Base-by-base conservation (phyloP, 2,329 filamentous ascomycete genomes). In the Exophiala spinifera region DNA sequence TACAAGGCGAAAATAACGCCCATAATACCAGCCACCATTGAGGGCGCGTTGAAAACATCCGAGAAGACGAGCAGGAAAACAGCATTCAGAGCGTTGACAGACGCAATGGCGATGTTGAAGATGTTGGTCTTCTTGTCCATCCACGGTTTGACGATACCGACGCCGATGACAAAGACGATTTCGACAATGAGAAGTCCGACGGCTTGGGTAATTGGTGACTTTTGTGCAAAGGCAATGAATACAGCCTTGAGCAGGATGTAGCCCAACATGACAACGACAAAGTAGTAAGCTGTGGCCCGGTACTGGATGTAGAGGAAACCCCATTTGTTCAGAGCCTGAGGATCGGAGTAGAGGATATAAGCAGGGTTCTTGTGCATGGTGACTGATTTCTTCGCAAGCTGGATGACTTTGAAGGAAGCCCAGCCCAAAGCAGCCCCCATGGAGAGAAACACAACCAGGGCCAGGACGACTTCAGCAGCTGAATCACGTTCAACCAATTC, bases 41-140 rank as follows among this genome's bases (percentile, higher is more conserved):
- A 79, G 14, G 91, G 91, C 63, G 91, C 86, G 61, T 87, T 85
- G 73, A 96, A 96, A 45, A 96, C 83, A 57, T 87, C 81, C 20
- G 89, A 89, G 76, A 96, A 96, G 65, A 96, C 83, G 52, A 97
- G 78, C 31, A 96, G 76, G 77, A 95, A 95, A 70, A 96, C 85
- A 52, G 87, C 82, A 73, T 94, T 95, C 66, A 96, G 71, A 71
- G 96, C 95, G 78, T 96, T 96, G 72, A 96, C 79, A 43, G 84
- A 87, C 59, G 85, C 87, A 65, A 96, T 96, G 57, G 90, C 83
- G 66, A 97, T 96, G 75, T 96, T 96, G 80, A 96, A 95, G 45
- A 86, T 86, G 72, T 96, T 97, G 58, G 90, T 96, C 76, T 91
- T 92, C 83, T 96, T 96, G 79, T 96, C 92, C 92, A 97, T 97